Base-by-base conservation (phyloP, 2,329 filamentous ascomycete genomes). In the Colletotrichum karsti region DNA sequence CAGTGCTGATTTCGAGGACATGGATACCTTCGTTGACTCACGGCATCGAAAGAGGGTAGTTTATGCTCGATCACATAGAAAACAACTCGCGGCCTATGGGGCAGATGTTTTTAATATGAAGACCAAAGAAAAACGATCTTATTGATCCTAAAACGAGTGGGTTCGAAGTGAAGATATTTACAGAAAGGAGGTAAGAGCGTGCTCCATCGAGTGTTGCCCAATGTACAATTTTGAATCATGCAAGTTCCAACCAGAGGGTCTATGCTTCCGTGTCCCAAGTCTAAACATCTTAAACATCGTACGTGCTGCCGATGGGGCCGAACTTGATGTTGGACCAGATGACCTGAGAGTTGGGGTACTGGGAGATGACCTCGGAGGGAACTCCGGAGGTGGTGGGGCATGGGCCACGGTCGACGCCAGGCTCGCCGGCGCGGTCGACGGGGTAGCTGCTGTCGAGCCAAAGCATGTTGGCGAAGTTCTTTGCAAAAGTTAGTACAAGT, bases 381-480 rank as follows among this genome's bases (percentile, higher is more conserved):
- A 76, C 78, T 39, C 85, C 85, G 22, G 83, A 83, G 56, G 73
- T 76, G 22, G 78, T 80, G 61, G 77, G 69, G 73, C 86, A 88
- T 6, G 79, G 75, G 58, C 85, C 85, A 72, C 85, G 82, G 41
- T 77, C 77, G 55, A 78, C 77, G 72, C 85, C 85, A 9, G 81
- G 82, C 30, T 54, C 42, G n/a, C 70, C 72, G 18, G 63, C 69
- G 35, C 65, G 66, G 28, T 72, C 71, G 50, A 70, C 70, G n/a
- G 88, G 87, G 79, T 85, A 88, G 73, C 77, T 82, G 63, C 83
- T 84, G 79, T 91, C 89, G 69, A 91, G 84, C 89, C 89, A 91
- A 69, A 89, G 83, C 87, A 91, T 91, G 77, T 88, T 84, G 73
- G 87, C 80, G 57, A 84, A 79, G 77, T 91, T 86, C 73, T 77